phyloP scores from a whole-genome alignment of 169 alveolate genomes.

The Cryptosporidium parvum region DNA sequence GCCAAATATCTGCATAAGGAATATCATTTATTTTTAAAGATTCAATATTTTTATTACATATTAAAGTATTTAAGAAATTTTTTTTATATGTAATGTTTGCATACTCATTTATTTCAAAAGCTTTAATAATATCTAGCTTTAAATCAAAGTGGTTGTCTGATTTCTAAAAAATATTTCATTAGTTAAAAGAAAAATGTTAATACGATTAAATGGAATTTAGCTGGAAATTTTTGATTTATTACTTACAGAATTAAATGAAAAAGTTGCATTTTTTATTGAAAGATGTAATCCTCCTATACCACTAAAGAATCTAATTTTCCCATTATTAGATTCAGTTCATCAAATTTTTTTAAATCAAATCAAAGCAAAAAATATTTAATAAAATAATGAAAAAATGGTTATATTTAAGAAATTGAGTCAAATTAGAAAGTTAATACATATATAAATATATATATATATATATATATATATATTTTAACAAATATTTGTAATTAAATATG shows the following conservation, averaged over 20 bases:
- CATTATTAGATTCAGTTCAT: background rate
- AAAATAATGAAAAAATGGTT: too few relatives aligned
- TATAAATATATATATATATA: too few relatives aligned
- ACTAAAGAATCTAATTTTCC: constrained; percentile 76
- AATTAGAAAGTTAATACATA: too few relatives aligned
- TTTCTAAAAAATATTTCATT: background rate
- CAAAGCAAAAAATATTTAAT: too few relatives aligned
- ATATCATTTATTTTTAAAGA: constrained; percentile 22
- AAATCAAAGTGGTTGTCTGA: background rate
- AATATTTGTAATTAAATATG: background rate
- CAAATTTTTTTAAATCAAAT: background rate
- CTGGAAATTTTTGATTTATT: background rate
- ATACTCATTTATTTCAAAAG: constrained; percentile 77
- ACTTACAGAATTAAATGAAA: background rate
- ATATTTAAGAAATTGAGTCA: background rate
- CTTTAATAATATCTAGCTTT: constrained; percentile 14
- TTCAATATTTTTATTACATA: constrained; percentile 40
- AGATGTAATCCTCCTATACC: constrained; percentile 83
- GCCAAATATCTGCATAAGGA: constrained; percentile 83
- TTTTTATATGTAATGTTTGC: constrained; percentile 78
- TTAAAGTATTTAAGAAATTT: constrained; percentile 68
- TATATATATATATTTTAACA: background rate
- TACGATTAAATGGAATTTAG: too few relatives aligned
- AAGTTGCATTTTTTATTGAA: constrained; percentile 73
- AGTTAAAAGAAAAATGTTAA: background rate